A percentile compares a stretch with the other conserved stretches of the same genome.
These are phyloP conservation scores for Tetratostichococcus sp. DNA, from an alignment of 139 green algal genomes.

Conservation along the genomic window DNA sequence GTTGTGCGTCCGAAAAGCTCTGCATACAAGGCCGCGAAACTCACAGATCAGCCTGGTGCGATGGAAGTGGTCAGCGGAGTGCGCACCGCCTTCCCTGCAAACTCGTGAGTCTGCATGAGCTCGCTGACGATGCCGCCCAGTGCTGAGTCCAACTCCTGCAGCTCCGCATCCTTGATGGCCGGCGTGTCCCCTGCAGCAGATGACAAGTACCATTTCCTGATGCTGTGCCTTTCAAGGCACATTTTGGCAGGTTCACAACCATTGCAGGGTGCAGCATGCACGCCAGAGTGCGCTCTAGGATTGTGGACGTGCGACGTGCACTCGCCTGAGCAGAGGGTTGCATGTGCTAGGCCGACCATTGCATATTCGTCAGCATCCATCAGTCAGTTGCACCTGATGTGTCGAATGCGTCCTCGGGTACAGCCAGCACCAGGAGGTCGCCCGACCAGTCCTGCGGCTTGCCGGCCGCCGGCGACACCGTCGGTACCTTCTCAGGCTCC, in stretches of 20 bases:
- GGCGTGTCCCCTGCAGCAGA: constrained; percentile 30
- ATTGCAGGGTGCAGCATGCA: no score
- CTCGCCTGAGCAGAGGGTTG: no score
- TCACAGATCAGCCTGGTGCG: no score
- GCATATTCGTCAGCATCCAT: no score
- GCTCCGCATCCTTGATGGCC: constrained; percentile 35
- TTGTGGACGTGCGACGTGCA: no score
- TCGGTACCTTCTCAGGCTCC: constrained; percentile 5
- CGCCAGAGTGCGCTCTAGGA: no score
- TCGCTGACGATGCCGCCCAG: constrained; percentile 49
- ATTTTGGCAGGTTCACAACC: no score
- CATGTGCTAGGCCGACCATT: no score
- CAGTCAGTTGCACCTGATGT: constrained; percentile 26
- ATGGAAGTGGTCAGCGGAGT: background rate
- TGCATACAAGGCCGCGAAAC: no score
- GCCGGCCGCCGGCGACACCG: background rate
- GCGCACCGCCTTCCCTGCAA: constrained; percentile 66
- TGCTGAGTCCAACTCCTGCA: constrained; percentile 45
- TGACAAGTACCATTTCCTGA: background rate
- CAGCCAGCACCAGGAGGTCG: constrained; percentile 69
- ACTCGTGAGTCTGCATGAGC: constrained; percentile 54
- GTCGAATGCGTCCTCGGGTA: constrained; percentile 60
- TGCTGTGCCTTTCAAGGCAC: no score
- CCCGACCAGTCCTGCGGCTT: constrained; percentile 29
- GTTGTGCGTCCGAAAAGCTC: no score